phyloP scores from a whole-genome alignment of 192 early-diverging fungal genomes.

The Backusella circina region DNA sequence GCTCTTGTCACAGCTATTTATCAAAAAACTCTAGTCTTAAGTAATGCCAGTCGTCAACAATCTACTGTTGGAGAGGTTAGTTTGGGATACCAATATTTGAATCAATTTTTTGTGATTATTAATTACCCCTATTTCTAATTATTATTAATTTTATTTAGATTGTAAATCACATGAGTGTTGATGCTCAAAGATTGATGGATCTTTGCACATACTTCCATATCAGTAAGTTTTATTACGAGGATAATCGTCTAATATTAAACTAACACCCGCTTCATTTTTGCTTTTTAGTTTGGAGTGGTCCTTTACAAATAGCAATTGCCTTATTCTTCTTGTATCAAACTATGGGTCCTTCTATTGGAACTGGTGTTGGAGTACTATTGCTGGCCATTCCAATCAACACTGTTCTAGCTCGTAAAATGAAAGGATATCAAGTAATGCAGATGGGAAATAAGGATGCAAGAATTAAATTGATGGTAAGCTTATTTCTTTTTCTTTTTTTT shows the following conservation, averaged over 20 bases:
- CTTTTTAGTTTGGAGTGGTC: conserved; percentile 22
- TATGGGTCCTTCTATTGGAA: conserved; percentile 78
- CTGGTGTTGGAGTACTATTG: conserved; percentile 82
- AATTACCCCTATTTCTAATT: neutral
- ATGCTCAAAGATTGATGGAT: conserved; percentile 60
- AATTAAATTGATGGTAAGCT: conserved; percentile 40
- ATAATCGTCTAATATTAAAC: neutral
- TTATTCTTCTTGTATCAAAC: conserved; percentile 37
- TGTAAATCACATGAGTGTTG: conserved; percentile 64
- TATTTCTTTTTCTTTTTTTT: neutral
- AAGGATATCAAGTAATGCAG: conserved; percentile 68
- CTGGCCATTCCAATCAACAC: conserved; percentile 79
- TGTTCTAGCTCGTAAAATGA: conserved; percentile 57
- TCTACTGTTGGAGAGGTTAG: conserved; percentile 79
- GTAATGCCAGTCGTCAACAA: conserved; percentile 75
- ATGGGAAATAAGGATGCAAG: conserved; percentile 85
- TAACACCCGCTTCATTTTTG: neutral
- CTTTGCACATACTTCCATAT: conserved; percentile 72
- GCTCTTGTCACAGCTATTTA: conserved; percentile 83
- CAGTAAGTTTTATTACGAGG: conserved; percentile 1
- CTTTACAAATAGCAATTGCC: conserved; percentile 20
- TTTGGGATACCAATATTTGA: neutral
- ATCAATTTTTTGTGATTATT: neutral
- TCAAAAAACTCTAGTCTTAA: conserved; percentile 77
- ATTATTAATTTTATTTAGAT: conserved; percentile 32